phyloP scores from a whole-genome alignment of 108 stramenopile species.

The Cyclostephanos tholiformis region DNA sequence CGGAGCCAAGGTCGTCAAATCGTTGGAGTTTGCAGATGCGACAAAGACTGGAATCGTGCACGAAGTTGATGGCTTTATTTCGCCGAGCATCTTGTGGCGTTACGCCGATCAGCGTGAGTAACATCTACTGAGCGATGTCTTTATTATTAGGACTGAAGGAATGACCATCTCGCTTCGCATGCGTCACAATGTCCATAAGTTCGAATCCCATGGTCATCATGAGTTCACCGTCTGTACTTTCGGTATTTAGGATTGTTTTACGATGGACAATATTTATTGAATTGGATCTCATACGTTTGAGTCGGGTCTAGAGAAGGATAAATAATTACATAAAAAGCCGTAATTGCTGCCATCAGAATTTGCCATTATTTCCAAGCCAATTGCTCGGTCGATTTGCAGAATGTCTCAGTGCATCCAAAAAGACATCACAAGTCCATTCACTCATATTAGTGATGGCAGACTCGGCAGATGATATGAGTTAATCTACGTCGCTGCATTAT shows the following conservation, averaged over 20 bases:
- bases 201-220: constrained; percentile 15
- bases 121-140: background rate
- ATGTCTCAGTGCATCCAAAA: background rate
- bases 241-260: too few relatives aligned
- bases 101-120: constrained; percentile 69
- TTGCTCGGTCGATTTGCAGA: background rate
- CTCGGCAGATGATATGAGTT: background rate
- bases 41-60: constrained; percentile 59
- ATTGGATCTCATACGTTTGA: too few relatives aligned
- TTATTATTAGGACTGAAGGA: background rate
- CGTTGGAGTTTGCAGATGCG: constrained; percentile 49
- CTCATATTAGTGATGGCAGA: too few relatives aligned
- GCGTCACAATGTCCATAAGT: background rate
- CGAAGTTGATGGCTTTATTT: constrained; percentile 73
- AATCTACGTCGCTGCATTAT: too few relatives aligned
- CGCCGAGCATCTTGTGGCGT: constrained; percentile 72
- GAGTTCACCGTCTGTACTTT: too few relatives aligned
- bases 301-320: too few relatives aligned
- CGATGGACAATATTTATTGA: too few relatives aligned
- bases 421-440: too few relatives aligned
- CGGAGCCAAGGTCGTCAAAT: constrained; percentile 60
- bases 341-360: background rate
- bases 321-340: too few relatives aligned
- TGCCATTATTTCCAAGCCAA: too few relatives aligned
- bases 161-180: background rate